Base-by-base conservation (phyloP, 2,329 filamentous ascomycete species). In the Aureobasidium melanogenum region DNA sequence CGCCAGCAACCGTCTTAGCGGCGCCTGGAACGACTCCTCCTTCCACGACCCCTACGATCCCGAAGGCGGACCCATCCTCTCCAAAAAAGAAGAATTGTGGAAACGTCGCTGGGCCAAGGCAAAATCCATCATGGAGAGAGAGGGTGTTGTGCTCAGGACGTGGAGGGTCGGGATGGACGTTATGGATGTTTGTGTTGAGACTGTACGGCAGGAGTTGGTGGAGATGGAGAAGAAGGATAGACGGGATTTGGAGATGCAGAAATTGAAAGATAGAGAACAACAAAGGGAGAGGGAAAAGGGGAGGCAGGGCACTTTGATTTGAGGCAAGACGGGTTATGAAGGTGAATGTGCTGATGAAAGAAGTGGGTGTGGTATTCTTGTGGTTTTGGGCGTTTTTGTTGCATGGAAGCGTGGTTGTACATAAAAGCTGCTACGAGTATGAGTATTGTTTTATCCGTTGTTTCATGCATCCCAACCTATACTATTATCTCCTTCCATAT, bases 121-220 rank as follows among this genome's bases (percentile, higher is more conserved):
- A 3, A 84, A 88, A 64, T 76, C 78, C 44, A 76, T 84, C 32
- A 77, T 93, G 10, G 82, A 83, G n/a, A 75, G 78, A 5, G 77
- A 85, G 41, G 87, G 87, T 4, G 87, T 94, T 0, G 76, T 81
- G 65, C 70, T 94, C 38, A 84, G 88, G 64, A 89, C 82, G 22
- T 94, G 89, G 89, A 80, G 87, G 44, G 82, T 81, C 12, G 89
- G 89, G 0, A 77, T 80, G 30, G 89, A 94, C 75, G 87, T 89
- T 8, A 78, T 84, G 61, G 77, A 78, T 0, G 86, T 89, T 71
- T 85, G 87, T 2, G 78, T 85, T 58, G 82, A 79, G 15, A 80
- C 91, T 62, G 83, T 91, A 3, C 80, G 80, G 71, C 77, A 80
- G 63, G 80, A 80, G 32, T 67, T 84, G 68, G 73, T 81, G 71